Evolutionary conservation across 768 basidiomycete genomes (phyloP).

Genomic region (Termitomyces sp.): DNA sequence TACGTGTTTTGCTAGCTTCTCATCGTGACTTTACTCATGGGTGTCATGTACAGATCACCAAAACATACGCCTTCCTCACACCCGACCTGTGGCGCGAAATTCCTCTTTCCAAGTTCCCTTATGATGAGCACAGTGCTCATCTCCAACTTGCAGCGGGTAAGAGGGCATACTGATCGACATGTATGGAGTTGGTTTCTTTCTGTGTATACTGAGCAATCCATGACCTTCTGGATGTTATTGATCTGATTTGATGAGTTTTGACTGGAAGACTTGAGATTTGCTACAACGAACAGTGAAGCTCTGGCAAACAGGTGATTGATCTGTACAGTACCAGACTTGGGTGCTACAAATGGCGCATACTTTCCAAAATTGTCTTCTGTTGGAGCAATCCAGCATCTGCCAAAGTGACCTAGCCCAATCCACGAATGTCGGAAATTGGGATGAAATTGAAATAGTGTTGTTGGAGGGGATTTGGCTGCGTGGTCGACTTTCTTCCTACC

Average conservation of each 20-base stretch:
- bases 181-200: constrained; percentile 9
- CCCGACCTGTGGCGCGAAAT: constrained; percentile 98
- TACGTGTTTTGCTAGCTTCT: constrained; percentile 31
- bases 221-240: constrained; percentile 4
- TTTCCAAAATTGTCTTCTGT: no score
- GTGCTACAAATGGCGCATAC: no score
- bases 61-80: constrained; percentile 97
- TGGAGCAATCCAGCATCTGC: no score
- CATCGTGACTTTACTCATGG: neutral
- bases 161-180: constrained; percentile 53
- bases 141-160: constrained; percentile 81
- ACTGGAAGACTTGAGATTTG: neutral
- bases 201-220: constrained; percentile 15
- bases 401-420: no score
- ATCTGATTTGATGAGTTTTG: constrained; percentile 1
- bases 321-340: no score
- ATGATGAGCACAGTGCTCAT: constrained; percentile 94
- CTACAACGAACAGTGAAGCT: no score
- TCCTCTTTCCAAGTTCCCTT: constrained; percentile 83
- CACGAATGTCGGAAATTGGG: neutral
- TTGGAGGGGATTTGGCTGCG: constrained; percentile 10
- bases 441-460: constrained; percentile 10
- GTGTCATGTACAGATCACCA: constrained; percentile 66
- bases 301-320: neutral
- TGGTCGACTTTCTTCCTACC: constrained; percentile 8